phyloP scores from a whole-genome alignment of 2,329 filamentous ascomycete genomes.

The Parastagonospora avenae region DNA sequence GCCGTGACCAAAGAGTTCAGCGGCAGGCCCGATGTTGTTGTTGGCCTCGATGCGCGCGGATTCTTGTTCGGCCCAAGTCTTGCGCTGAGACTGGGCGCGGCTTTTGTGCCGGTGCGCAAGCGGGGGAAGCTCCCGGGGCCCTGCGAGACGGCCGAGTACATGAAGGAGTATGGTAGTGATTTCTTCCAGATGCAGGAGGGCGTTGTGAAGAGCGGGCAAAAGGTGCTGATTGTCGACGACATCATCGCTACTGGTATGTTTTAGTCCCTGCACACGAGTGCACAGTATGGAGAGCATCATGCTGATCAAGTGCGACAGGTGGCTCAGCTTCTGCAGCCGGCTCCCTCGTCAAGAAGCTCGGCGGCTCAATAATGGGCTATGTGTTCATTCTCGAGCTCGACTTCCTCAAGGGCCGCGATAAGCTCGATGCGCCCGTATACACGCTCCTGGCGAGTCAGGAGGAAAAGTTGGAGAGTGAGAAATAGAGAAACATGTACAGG shows the following conservation, averaged over 20 bases:
- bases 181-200: conserved; percentile 95
- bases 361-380: conserved; percentile 84
- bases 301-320: conserved; percentile 59
- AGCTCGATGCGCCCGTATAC: conserved; percentile 81
- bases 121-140: conserved; percentile 92
- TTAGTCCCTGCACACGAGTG: neutral
- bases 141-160: conserved; percentile 80
- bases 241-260: conserved; percentile 94
- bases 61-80: conserved; percentile 94
- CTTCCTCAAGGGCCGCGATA: conserved; percentile 88
- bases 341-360: conserved; percentile 82
- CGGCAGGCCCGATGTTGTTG: conserved; percentile 79
- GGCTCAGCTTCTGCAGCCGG: conserved; percentile 89
- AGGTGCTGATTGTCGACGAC: conserved; percentile 92
- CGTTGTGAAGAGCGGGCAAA: conserved; percentile 82
- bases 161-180: conserved; percentile 96
- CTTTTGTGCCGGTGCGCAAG: conserved; percentile 94
- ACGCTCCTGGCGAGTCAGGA: conserved; percentile 76
- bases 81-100: conserved; percentile 79
- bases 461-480: conserved; percentile 31
- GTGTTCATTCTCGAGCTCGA: conserved; percentile 96
- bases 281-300: neutral
- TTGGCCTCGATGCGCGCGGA: conserved; percentile 91
- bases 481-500: neutral
- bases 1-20: conserved; percentile 71